Evolutionary conservation across 106 monocot genomes (phyloP), one percentile per base, ranked within the genome.

Genomic region (Dendrobium huoshanense): DNA sequence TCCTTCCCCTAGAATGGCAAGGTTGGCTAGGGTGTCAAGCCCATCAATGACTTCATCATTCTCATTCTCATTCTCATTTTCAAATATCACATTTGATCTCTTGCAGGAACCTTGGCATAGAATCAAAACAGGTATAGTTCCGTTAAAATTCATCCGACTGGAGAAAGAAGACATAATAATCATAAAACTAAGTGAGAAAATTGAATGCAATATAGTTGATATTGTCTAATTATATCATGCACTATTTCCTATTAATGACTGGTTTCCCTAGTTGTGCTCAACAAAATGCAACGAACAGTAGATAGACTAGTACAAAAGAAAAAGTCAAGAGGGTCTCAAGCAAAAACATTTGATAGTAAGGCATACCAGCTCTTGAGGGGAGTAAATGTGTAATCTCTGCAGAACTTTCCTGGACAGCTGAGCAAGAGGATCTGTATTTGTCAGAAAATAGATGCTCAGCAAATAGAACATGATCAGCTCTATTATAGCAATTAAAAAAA

Each of bases 1-100:
- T 2, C 85, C 90, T 67, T 91, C 92, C 16, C 90, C 91, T 42
- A 95, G 87, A 73, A 90, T 90, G 10, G 95, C 92, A 80, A 91
- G 87, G 72, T 95, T 95, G n/a, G 92, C 95, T 27, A 95, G 95
- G 0, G 95, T 92, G 58, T 92, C 92, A 20, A 95, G 89, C 55
- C 92, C 92, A 81, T 87, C 90, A 16, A 89, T 87, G 22, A 80
- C 86, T 81, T 88, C 89, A 20, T 86, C 77, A 43, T 51, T 75
- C 20, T 85, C 88, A 22, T 15, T 51, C 51, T 51, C 51, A 51
- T 13, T 51, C 51, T 51, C 51, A 51, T 51, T 51, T 77, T 92
- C 88, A 8, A 82, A 79, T 86, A 90, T 95, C 9, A 85, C 78
- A 67, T 85, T 94, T 49, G 84, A 81, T 75, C 83, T 95, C 78